phyloP scores from a whole-genome alignment of 352 stramenopile species.

The Phytophthora sp. region DNA sequence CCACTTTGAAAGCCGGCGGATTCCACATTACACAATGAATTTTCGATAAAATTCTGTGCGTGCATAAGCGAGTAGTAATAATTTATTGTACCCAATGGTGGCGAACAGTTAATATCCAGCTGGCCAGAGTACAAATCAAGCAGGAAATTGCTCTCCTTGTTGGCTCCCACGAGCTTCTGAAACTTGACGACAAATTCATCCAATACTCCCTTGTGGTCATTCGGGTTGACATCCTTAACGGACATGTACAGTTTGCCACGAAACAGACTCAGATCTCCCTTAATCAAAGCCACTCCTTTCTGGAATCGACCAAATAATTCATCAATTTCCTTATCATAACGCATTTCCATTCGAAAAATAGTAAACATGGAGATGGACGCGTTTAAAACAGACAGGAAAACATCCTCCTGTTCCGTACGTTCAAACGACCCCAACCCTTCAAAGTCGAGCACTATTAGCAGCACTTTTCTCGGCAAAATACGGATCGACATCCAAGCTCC shows the following conservation, averaged over 20 bases:
- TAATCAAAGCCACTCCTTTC: slow-evolving; percentile 67
- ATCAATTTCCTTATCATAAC: slow-evolving; percentile 82
- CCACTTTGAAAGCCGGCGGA: slow-evolving; percentile 49
- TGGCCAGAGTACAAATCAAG: slow-evolving; percentile 66
- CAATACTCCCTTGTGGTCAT: slow-evolving; percentile 60
- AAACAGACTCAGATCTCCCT: slow-evolving; percentile 64
- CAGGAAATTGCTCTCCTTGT: slow-evolving; percentile 71
- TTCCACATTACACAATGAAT: slow-evolving; percentile 9
- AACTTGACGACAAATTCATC: slow-evolving; percentile 66
- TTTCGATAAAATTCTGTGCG: slow-evolving; percentile 42
- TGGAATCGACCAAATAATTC: slow-evolving; percentile 72
- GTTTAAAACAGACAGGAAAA: slow-evolving; percentile 78
- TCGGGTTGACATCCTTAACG: slow-evolving; percentile 83
- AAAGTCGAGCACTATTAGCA: slow-evolving; percentile 81
- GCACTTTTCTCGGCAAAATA: slow-evolving; percentile 38
- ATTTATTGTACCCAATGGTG: slow-evolving; percentile 59
- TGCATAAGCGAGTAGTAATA: slow-evolving; percentile 67
- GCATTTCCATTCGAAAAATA: slow-evolving; percentile 80
- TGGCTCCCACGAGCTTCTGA: slow-evolving; percentile 48
- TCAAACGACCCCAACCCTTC: slow-evolving; percentile 81
- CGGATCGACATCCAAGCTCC: slow-evolving; percentile 53
- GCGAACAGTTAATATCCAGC: slow-evolving; percentile 77
- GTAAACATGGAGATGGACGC: slow-evolving; percentile 76
- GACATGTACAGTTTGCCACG: slow-evolving; percentile 74
- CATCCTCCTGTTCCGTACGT: slow-evolving; percentile 74